Conservation (phyloP, 805 yeast species). For the Isabelozyma heimii region DNA sequence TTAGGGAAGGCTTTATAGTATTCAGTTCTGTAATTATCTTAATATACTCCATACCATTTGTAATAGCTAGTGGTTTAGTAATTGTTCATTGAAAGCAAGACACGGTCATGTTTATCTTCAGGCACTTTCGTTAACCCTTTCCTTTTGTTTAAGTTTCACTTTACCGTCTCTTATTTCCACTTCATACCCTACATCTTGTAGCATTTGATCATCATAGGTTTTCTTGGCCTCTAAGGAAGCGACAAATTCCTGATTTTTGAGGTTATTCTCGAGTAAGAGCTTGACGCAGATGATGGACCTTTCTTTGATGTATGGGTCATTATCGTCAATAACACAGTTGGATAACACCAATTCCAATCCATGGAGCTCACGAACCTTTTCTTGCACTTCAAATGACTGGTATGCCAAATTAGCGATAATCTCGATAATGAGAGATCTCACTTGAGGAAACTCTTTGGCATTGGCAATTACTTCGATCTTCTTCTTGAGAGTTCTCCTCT, state of each 20-base stretch:
- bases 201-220: constrained; percentile 54
- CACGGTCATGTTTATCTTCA: no score
- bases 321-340: constrained; percentile 80
- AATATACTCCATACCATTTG: neutral
- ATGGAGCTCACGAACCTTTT: constrained; percentile 58
- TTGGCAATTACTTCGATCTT: constrained; percentile 2
- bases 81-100: no score
- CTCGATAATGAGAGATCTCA: constrained; percentile 66
- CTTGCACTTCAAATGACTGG: constrained; percentile 58
- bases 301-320: constrained; percentile 87
- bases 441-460: constrained; percentile 50
- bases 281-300: constrained; percentile 76
- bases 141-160: constrained; percentile 46
- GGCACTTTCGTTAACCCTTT: neutral
- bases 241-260: constrained; percentile 72
- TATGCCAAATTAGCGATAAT: constrained; percentile 57
- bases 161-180: constrained; percentile 72
- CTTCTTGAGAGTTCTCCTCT: constrained; percentile 29
- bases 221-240: constrained; percentile 73
- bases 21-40: neutral
- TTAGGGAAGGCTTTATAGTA: neutral
- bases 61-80: neutral
- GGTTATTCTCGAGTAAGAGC: constrained; percentile 62
- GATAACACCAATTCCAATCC: constrained; percentile 73
- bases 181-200: constrained; percentile 71